These are phyloP conservation scores for Glycyrrhiza uralensis DNA, from an alignment of 306 rosid genomes.

Conservation along the genomic window DNA sequence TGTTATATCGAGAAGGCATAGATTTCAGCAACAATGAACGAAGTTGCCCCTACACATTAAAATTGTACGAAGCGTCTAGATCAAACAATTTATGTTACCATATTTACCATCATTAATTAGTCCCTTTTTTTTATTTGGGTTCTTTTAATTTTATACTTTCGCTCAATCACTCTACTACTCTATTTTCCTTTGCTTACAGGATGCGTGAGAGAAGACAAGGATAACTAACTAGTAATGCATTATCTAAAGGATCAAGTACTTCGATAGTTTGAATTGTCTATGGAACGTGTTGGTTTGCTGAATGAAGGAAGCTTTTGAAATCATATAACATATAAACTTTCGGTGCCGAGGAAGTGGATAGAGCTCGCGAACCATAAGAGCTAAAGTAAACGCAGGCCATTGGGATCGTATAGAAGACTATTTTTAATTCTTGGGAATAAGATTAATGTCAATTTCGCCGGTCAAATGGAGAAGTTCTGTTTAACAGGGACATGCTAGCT, in stretches of 20 bases:
- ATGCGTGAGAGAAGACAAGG: constrained; percentile 1
- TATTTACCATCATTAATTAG: not conserved
- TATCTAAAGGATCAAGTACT: not conserved
- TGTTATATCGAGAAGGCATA: not conserved
- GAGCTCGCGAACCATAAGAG: no score
- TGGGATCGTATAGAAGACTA: no score
- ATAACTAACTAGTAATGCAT: not conserved
- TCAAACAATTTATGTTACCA: not conserved
- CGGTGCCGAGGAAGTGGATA: no score
- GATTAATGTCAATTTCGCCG: no score
- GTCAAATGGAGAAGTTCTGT: no score
- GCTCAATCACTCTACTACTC: not conserved
- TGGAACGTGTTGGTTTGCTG: not conserved
- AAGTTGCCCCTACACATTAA: not conserved
- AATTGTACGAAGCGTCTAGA: not conserved
- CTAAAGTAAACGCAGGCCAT: no score
- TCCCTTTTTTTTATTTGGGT: not conserved
- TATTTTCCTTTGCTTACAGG: constrained; percentile 3
- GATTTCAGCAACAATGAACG: not conserved
- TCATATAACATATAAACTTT: constrained; percentile 9
- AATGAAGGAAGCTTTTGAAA: not conserved
- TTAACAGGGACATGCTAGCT: no score
- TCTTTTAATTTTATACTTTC: not conserved
- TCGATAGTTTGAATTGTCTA: not conserved
- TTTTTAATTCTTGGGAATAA: no score